phyloP scores from a whole-genome alignment of 208 protist genomes.

The Trypanosoma rangeli region DNA sequence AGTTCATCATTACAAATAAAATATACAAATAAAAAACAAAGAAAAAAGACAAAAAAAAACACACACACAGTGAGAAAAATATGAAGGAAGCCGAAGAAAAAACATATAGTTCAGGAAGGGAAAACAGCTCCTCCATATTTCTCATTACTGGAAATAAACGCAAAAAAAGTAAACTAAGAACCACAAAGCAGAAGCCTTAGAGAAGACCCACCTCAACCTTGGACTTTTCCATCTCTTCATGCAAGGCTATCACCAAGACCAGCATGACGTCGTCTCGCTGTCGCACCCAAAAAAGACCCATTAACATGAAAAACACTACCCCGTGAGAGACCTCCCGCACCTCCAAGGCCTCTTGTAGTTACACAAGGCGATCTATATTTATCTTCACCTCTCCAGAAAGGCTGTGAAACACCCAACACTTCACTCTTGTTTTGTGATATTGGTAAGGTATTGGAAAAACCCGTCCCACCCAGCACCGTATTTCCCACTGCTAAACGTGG shows the following conservation, averaged over 20 bases:
- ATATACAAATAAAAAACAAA: background rate
- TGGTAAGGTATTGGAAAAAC: background rate
- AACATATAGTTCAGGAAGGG: too few relatives aligned
- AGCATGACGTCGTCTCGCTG: constrained; percentile 13
- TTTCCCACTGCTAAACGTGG: background rate
- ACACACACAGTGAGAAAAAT: too few relatives aligned
- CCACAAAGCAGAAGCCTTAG: background rate
- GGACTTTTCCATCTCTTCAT: background rate
- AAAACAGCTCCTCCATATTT: background rate
- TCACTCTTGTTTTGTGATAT: background rate
- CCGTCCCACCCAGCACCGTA: too few relatives aligned
- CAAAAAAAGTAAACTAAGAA: background rate
- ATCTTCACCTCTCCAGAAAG: background rate
- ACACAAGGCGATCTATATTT: background rate
- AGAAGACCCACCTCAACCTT: background rate
- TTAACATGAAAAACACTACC: constrained; percentile 37
- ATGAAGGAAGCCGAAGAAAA: too few relatives aligned
- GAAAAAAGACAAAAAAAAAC: background rate
- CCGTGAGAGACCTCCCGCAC: constrained; percentile 12
- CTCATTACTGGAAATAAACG: background rate
- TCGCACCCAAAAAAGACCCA: constrained; percentile 38
- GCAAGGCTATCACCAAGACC: background rate
- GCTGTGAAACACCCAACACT: background rate
- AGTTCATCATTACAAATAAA: background rate
- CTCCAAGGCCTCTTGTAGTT: background rate